A percentile compares a stretch with the other conserved stretches of the same genome.
These are phyloP conservation scores for Phascolomyces articulosus DNA, from an alignment of 371 early-diverging fungal species.

Conservation along the genomic window DNA sequence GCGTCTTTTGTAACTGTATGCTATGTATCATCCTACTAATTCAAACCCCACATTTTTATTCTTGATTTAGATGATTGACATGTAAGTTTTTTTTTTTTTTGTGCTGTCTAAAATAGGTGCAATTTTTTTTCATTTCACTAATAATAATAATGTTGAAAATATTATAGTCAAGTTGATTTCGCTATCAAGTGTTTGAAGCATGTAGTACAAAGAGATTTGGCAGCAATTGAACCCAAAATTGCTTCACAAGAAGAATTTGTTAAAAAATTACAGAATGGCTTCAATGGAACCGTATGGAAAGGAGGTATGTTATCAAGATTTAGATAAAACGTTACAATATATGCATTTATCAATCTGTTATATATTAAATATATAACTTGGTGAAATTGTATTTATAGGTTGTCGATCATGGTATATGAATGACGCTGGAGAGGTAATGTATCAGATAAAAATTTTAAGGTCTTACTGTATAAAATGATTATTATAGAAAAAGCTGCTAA, in stretches of 20 bases:
- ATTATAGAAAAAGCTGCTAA: no score
- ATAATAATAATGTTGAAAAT: background rate
- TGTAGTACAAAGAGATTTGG: slow-evolving; percentile 10
- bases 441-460: no score
- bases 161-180: slow-evolving; percentile 28
- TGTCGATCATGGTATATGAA: slow-evolving; percentile 30
- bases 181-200: slow-evolving; percentile 24
- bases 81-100: slow-evolving; percentile 15
- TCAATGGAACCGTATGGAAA: slow-evolving; percentile 31
- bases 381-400: slow-evolving; percentile 7
- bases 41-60: no score
- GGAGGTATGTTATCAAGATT: slow-evolving; percentile 1
- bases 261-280: slow-evolving; percentile 15
- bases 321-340: background rate
- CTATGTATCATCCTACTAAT: no score
- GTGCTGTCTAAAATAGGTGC: no score
- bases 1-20: no score
- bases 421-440: slow-evolving; percentile 25
- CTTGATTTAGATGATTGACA: slow-evolving; percentile 28
- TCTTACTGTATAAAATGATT: no score
- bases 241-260: slow-evolving; percentile 23
- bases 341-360: background rate
- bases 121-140: background rate
- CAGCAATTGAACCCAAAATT: slow-evolving; percentile 24
- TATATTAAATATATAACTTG: background rate